These are phyloP conservation scores for Sporormia fimetaria DNA, from an alignment of 495 filamentous ascomycete species.

Conservation along the genomic window DNA sequence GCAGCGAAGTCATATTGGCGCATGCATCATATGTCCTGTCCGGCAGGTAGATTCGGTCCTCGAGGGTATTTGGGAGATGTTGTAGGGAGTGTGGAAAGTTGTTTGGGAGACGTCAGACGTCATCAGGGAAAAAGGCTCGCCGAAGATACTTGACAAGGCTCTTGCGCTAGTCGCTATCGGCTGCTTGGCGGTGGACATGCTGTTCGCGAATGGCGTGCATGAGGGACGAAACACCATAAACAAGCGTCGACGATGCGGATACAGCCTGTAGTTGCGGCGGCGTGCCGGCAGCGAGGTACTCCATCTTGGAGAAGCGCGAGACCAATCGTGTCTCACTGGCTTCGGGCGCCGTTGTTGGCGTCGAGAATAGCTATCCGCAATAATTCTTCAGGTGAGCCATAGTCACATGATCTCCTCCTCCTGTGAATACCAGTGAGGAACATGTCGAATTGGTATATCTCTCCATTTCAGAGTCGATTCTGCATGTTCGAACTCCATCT, in stretches of 20 bases:
- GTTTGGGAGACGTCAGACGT: no score
- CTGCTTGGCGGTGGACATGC: no score
- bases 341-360: constrained; percentile 3
- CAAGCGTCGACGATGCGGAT: constrained; percentile 11
- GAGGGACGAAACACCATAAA: constrained; percentile 6
- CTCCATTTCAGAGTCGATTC: no score
- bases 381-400: constrained; percentile 11
- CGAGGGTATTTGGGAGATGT: not conserved
- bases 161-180: no score
- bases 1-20: constrained; percentile 25
- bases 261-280: not conserved
- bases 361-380: not conserved
- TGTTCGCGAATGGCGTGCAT: no score
- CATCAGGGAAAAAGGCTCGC: no score
- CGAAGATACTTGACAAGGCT: no score
- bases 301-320: not conserved
- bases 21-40: constrained; percentile 7
- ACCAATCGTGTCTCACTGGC: not conserved
- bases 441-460: constrained; percentile 2
- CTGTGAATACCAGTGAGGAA: no score
- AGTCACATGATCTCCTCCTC: constrained; percentile 15
- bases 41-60: not conserved
- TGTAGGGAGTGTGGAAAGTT: no score
- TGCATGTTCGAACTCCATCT: not conserved
- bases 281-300: constrained; percentile 3